phyloP scores from a whole-genome alignment of 306 rosid species.

The Abrus pulchellus region DNA sequence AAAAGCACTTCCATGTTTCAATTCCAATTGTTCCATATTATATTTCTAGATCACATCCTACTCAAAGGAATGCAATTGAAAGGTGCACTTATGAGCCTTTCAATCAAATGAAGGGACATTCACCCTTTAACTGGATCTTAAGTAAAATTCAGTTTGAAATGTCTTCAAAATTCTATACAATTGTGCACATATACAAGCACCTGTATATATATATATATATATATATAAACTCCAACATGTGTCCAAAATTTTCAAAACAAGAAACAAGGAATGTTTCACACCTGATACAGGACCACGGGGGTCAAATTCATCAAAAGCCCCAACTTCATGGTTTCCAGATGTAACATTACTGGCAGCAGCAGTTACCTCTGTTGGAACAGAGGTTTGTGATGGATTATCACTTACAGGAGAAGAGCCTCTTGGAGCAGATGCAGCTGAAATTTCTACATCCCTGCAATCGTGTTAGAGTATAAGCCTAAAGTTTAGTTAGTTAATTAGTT shows the following conservation, averaged over 20 bases:
- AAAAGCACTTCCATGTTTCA: background rate
- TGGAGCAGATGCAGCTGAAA: constrained; percentile 62
- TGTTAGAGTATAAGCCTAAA: background rate
- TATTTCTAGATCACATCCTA: background rate
- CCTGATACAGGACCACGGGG: constrained; percentile 78
- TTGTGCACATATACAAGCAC: background rate
- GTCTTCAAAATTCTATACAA: background rate
- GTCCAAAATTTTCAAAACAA: background rate
- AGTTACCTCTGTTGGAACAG: constrained; percentile 59
- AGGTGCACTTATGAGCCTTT: background rate
- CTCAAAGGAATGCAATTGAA: background rate
- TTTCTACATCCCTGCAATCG: constrained; percentile 68
- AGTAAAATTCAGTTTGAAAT: constrained; percentile 17
- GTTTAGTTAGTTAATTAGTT: too few relatives aligned
- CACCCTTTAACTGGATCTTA: background rate
- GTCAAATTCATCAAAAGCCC: constrained; percentile 82
- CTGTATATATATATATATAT: too few relatives aligned
- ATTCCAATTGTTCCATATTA: background rate
- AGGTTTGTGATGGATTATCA: constrained; percentile 56
- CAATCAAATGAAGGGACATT: background rate
- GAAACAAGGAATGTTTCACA: constrained; percentile 34
- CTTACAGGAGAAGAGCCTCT: constrained; percentile 57
- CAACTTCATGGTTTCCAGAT: constrained; percentile 56
- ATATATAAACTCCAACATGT: background rate
- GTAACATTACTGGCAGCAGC: constrained; percentile 50